Evolutionary conservation across 1,284 basidiomycete species (phyloP), one percentile per base, ranked within the genome.

Genomic region (Malassezia dermatis): DNA sequence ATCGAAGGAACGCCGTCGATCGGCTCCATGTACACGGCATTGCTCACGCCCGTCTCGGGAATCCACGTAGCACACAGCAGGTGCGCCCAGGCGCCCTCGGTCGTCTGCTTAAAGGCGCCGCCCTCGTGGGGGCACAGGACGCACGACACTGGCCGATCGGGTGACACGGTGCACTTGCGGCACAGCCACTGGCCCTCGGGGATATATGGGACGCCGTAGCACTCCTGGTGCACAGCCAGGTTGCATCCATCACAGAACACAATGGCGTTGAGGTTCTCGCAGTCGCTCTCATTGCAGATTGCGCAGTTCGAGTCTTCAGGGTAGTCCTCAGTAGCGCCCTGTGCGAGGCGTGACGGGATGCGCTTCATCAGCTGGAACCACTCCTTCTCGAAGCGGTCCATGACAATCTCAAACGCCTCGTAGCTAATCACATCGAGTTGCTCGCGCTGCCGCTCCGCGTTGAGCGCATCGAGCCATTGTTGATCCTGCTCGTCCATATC

Each of bases 401-500:
- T 89, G 65, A 96, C 82, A 59, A 98, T 86, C 77, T 98, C 94
- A 58, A 99, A 96, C 1, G 83, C 78, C 74, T 98, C 93, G 72
- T 86, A 88, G 8, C 66, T 61, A 23, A 73, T 58, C 26, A 43
- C 47, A 62, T 86, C 85, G 28, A 84, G 73, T 56, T 88, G 84
- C 28, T 86, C 83, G 63, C 84, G 85, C 75, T 81, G 85, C 26
- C 94, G 80, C 56, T 95, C 89, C 7, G 76, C 68, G 67, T 99
- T 99, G 62, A 91, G 77, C 0, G 79, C 78, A 63, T 94, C 87
- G 6, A 99, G 81, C 94, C 94, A 99, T 75, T 89, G 87, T 75
- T 90, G 84, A 76, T 96, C 93, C 82, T 96, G 93, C 73, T 96
- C 94, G 71, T 98, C 94, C 91, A 98, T 98, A 75, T 98, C 94